phyloP scores from a whole-genome alignment of 352 stramenopile genomes.

The Globisporangium nagaii region DNA sequence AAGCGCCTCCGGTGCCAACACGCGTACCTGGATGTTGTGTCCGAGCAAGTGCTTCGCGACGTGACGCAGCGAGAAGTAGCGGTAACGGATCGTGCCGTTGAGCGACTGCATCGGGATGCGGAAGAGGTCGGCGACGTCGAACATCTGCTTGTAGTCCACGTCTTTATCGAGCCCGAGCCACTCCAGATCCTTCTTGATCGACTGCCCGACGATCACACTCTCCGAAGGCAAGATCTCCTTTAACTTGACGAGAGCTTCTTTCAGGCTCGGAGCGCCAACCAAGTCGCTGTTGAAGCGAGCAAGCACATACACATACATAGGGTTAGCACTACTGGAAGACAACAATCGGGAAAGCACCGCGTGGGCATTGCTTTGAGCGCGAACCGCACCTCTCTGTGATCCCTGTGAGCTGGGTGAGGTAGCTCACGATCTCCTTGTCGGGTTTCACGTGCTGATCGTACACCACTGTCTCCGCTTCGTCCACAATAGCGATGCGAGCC shows the following conservation, averaged over 20 bases:
- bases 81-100: constrained; percentile 73
- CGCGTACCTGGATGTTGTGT: constrained; percentile 68
- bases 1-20: not conserved
- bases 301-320: not conserved
- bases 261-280: constrained; percentile 53
- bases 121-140: constrained; percentile 84
- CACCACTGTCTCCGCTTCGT: constrained; percentile 82
- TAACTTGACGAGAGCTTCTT: constrained; percentile 74
- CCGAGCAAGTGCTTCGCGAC: constrained; percentile 80
- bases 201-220: constrained; percentile 89
- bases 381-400: constrained; percentile 62
- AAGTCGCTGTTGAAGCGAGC: constrained; percentile 36
- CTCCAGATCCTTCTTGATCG: constrained; percentile 90
- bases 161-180: constrained; percentile 84
- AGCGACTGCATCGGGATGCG: constrained; percentile 67
- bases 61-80: constrained; percentile 82
- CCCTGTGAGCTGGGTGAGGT: constrained; percentile 88
- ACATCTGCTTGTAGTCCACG: constrained; percentile 81
- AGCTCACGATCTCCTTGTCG: constrained; percentile 82
- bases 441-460: constrained; percentile 87
- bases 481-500: constrained; percentile 86
- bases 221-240: constrained; percentile 68
- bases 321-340: not conserved
- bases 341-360: too few relatives aligned
- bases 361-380: too few relatives aligned